Base-by-base conservation (phyloP, 2,329 filamentous ascomycete genomes). In the Aspergillus puulaauensis region DNA sequence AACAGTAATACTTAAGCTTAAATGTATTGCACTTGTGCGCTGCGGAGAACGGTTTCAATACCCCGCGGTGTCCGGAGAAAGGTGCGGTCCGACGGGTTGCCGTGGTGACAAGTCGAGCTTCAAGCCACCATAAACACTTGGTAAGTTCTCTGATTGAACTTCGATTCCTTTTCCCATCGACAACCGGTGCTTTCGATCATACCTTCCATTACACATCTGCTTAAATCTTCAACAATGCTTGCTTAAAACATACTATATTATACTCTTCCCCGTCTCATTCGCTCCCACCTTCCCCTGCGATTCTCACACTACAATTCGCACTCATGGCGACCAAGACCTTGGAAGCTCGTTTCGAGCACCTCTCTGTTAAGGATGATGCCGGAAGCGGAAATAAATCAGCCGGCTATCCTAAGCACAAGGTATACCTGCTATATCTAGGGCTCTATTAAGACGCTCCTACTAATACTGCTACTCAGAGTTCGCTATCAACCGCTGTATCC, bases 301-400 rank as follows among this genome's bases (percentile, higher is more conserved):
- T 21, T 39, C 39, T 56, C 17, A 57, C 52, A 56, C 49, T 37
- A 53, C 54, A 24, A 47, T 52, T 17, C 33, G 52, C 47, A 61
- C 87, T 48, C 44, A 84, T 93, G 90, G 86, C 93, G 63, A 85
- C 90, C 58, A 86, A 90, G 66, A 86, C 86, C 52, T 82, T 98
- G 47, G 93, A 97, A 79, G 82, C 90, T 77, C 90, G 90, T 68
- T 91, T 98, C 71, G 92, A 96, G 86, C 88, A 88, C 75, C 85
- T 97, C 78, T 89, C 90, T 19, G 90, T 97, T 61, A 89, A 90
- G 67, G 93, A 97, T 71, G 93, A 96, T 77, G 96, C 93, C 71
- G 88, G 91, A 58, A 76, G 80, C 33, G 78, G 78, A 54, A 81
- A 85, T 62, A 79, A 77, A 61, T 77, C 77, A 56, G 82, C 82